A percentile compares a stretch with the other conserved stretches of the same genome.
Conservation (phyloP, 129 eudicot genomes). For the Tagetes erecta region DNA sequence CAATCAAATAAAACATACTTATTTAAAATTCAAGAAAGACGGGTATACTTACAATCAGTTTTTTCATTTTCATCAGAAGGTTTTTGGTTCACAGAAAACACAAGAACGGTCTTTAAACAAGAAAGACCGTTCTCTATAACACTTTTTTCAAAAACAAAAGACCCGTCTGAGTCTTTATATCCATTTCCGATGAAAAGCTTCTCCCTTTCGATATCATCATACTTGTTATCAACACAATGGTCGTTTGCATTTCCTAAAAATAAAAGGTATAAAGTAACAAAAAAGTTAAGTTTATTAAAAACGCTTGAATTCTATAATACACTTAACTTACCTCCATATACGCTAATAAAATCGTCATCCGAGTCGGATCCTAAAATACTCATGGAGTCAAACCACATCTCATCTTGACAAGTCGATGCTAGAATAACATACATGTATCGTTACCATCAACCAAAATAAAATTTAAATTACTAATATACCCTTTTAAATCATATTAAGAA, state of each 20-base stretch:
- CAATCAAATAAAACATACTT: neutral
- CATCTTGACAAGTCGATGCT: constrained; percentile 55
- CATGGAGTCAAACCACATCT: constrained; percentile 74
- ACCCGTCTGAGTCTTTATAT: constrained; percentile 34
- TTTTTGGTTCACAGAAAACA: constrained; percentile 31
- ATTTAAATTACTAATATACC: constrained; percentile 34
- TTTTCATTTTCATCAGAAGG: constrained; percentile 32
- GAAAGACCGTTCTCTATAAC: constrained; percentile 11
- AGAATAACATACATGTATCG: constrained; percentile 14
- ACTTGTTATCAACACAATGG: constrained; percentile 23
- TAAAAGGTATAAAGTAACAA: constrained; percentile 29
- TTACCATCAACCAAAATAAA: constrained; percentile 25
- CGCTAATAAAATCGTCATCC: constrained; percentile 75
- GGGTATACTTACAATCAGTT: constrained; percentile 41
- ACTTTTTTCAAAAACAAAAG: constrained; percentile 19
- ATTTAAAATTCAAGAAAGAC: neutral
- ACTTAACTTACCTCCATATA: constrained; percentile 51
- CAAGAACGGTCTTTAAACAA: constrained; percentile 31
- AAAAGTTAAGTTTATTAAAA: neutral
- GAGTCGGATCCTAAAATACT: constrained; percentile 74
- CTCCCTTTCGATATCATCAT: constrained; percentile 31
- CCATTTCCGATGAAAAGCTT: constrained; percentile 32
- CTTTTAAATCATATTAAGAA: constrained; percentile 22
- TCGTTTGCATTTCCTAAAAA: constrained; percentile 28
- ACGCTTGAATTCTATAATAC: neutral